Base-by-base conservation (phyloP, 306 rosid species). In the Potentilla sterilis region DNA sequence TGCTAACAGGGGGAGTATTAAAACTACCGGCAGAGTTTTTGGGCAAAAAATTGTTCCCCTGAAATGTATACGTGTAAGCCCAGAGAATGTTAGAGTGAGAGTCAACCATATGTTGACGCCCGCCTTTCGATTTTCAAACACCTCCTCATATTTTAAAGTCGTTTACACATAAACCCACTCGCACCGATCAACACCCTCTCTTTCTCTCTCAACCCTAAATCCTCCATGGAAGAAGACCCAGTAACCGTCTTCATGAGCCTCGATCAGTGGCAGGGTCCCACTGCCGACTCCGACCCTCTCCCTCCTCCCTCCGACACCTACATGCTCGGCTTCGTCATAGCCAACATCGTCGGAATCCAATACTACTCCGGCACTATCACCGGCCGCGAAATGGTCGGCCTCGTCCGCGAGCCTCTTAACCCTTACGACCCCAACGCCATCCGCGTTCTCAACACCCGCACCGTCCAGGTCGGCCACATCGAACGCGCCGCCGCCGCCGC, bases 351-450 rank as follows among this genome's bases (percentile, higher is more conserved):
- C 7, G 97, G 96, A 7, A 4, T 80, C 12, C 78, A 78, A 7
- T 35, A 87, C 92, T 83, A 87, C 78, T 34, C 86, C 22, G 92
- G 87, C 81, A 80, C 68, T 9, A 74, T 92, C 75, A 85, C 65
- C 70, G 93, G 93, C 74, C 89, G 92, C 6, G 89, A 86, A 61
- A 81, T 90, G 86, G 92, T 90, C 67, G 92, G 89, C 59, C 82
- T 92, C 0, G 75, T 86, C 19, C 92, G 98, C 1, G 97, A 93
- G n/a, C 91, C 97, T 11, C 82, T 81, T 47, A 90, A 93, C 55
- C 79, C 82, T 0, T 46, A 82, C 83, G 97, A 90, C 44, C 4
- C 87, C 0, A 83, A 90, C 87, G 95, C 98, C 80, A 90, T 93
- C 77, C 82, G 73, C 58, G 97, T 89, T 19, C 67, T 86, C 75